phyloP scores from a whole-genome alignment of 352 stramenopile genomes.

The Globisporangium lucens region DNA sequence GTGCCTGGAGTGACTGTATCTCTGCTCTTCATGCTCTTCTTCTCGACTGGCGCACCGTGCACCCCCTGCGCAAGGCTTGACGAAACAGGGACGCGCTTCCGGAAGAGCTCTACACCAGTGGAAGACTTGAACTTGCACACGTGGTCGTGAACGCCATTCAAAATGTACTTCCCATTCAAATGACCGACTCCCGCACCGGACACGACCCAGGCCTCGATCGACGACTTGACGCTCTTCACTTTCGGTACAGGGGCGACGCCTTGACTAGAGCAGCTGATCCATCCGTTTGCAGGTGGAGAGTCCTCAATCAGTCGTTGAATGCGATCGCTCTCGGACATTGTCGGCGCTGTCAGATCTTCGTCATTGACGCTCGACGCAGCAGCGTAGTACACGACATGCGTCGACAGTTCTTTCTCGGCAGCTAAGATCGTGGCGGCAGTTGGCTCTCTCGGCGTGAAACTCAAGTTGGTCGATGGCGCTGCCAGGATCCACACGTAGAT shows the following conservation, averaged over 20 bases:
- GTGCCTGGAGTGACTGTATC: background rate
- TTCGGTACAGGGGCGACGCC: conserved; percentile 34
- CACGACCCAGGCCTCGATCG: conserved; percentile 62
- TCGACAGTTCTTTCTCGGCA: conserved; percentile 61
- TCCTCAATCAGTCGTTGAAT: conserved; percentile 16
- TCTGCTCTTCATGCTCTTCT: conserved; percentile 5
- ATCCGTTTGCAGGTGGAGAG: conserved; percentile 39
- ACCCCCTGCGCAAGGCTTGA: conserved; percentile 46
- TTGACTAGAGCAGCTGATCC: conserved; percentile 53
- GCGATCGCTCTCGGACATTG: conserved; percentile 18
- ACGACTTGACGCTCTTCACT: conserved; percentile 34
- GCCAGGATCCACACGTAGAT: conserved; percentile 55
- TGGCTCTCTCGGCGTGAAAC: conserved; percentile 49
- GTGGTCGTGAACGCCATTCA: conserved; percentile 48
- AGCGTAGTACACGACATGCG: conserved; percentile 67
- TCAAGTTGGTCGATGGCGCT: conserved; percentile 33
- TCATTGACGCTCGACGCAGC: conserved; percentile 28
- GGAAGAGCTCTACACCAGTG: conserved; percentile 66
- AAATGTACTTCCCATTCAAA: conserved; percentile 67
- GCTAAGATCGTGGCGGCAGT: conserved; percentile 25
- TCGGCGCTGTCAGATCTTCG: background rate
- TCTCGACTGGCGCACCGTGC: conserved; percentile 17
- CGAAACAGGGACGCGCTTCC: conserved; percentile 47
- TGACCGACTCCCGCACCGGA: conserved; percentile 43
- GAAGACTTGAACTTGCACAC: conserved; percentile 61